Base-by-base conservation (phyloP, 1,139 yeast species). In the Oligophagozyma castellii region DNA sequence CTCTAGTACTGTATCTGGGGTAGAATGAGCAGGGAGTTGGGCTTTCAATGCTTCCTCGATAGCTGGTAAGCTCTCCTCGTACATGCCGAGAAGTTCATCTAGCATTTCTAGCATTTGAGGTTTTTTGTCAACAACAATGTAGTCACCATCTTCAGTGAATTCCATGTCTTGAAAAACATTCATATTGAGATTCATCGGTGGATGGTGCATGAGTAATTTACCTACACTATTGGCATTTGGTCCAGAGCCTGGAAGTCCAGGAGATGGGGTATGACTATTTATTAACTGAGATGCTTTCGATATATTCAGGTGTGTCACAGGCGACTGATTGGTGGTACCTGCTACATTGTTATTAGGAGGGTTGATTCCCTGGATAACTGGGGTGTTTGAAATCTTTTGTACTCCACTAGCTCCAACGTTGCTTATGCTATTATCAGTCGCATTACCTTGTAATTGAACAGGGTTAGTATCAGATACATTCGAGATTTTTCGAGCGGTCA, bases 31-130 rank as follows among this genome's bases (percentile, higher is more conserved):
- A n/a, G n/a, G n/a, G 11, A 44, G 27, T 29, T 44, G 48, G 22
- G 37, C 37, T 33, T 44, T 44, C 15, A 51, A 31, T 1, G 53
- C 43, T 22, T 35, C 36, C 26, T 51, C 54, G 22, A 51, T 30
- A 1, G 42, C 45, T 3, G 55, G 49, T 10, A 51, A 31, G 4
- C 48, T 45, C 8, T 48, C 51, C 23, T 50, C 54, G 23, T 44
- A 46, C 43, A 46, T 37, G 30, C 39, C 37, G 11, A 51, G 38
- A 19, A 51, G 33, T 8, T 30, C 29, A 26, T 46, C 44, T 19
- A 51, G 36, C 34, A 49, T 53, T 7, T 43, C 34, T 18, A 49
- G 33, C n/a, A 48, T 47, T n/a, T 36, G 38, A 12, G 51, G 49
- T 27, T 48, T 48, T 19, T 42, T 40, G 24, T 50, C 53, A 11